Evolutionary conservation across 257 asterid species (phyloP), one percentile per base, ranked within the genome.

Genomic region (Asclepias syriaca): DNA sequence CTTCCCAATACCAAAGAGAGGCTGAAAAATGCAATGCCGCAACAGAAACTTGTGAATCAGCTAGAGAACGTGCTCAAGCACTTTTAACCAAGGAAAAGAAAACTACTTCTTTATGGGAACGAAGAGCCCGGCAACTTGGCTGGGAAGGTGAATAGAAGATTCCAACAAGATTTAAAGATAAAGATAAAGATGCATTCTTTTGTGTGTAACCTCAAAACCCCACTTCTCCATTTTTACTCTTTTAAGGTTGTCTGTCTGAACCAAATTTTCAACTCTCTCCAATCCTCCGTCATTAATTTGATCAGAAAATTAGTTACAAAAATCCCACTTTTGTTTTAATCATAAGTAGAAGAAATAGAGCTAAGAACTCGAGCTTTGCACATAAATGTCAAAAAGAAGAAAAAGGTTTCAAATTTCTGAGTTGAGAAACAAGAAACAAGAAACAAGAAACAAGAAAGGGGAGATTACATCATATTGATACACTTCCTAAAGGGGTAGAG

Each of bases 31-130:
- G 98, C 87, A 89, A 81, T 67, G 86, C 88, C 14, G 89, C 97
- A 67, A 91, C 95, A 4, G 98, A 94, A 86, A 94, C 96, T 48
- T 91, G 99, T 27, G 99, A 94, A 80, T 95, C 83, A 60, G 87
- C 97, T 14, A 82, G 99, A 78, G 99, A 94, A 75, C 90, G 86
- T 66, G 87, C 93, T 4, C 85, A 68, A 61, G 93, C 80, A 65
- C 78, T 88, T 73, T 81, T 91, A 69, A 81, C 91, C 0, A 86
- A 83, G 85, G 99, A 94, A 84, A 88, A 72, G 87, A 94, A 89
- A 82, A 27, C 85, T 58, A 88, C 99, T 27, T 63, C 65, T 14
- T 43, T 86, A 77, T 94, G 99, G 99, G 97, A 91, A 78, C 79
- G 68, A 77, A 84, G 98, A 80, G 98, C 99, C 50, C 90, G 93